Conservation (phyloP, 2,329 filamentous ascomycete species). For the Apiospora arundinis region DNA sequence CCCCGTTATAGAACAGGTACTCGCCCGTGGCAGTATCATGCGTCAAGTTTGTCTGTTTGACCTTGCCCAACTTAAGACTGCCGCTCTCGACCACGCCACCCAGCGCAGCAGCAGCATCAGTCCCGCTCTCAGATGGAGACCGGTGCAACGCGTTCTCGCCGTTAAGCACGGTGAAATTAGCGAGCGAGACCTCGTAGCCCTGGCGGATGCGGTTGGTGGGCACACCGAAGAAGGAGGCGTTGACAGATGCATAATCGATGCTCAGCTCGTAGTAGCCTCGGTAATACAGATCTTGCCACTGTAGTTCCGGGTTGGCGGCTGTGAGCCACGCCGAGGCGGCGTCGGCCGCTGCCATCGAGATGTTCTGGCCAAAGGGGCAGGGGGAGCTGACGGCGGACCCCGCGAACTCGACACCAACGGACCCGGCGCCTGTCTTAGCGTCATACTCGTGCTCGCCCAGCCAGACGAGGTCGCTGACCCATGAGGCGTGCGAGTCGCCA, state of each 20-base stretch:
- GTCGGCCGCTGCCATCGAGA: conserved; percentile 55
- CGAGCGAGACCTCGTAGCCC: conserved; percentile 63
- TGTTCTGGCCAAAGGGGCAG: conserved; percentile 63
- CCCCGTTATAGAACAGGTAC: conserved; percentile 33
- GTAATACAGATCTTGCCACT: conserved; percentile 70
- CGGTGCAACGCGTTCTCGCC: conserved; percentile 58
- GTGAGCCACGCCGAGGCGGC: conserved; percentile 50
- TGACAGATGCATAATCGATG: conserved; percentile 56
- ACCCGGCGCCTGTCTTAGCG: conserved; percentile 49
- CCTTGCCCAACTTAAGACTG: conserved; percentile 50
- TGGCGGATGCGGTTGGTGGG: conserved; percentile 60
- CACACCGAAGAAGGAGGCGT: conserved; percentile 59
- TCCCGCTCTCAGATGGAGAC: conserved; percentile 17
- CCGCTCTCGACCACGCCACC: conserved; percentile 48
- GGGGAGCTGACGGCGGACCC: conserved; percentile 65
- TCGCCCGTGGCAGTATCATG: conserved; percentile 57
- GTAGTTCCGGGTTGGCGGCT: conserved; percentile 59
- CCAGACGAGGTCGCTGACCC: conserved; percentile 59
- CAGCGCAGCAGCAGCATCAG: conserved; percentile 29
- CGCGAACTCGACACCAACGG: conserved; percentile 59
- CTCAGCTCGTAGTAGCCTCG: conserved; percentile 69
- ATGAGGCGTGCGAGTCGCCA: conserved; percentile 66
- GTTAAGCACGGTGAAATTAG: conserved; percentile 66
- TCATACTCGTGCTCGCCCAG: conserved; percentile 52
- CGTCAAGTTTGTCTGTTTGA: conserved; percentile 52